Conservation (phyloP, 305 asterid species). For the Andrographis paniculata region DNA sequence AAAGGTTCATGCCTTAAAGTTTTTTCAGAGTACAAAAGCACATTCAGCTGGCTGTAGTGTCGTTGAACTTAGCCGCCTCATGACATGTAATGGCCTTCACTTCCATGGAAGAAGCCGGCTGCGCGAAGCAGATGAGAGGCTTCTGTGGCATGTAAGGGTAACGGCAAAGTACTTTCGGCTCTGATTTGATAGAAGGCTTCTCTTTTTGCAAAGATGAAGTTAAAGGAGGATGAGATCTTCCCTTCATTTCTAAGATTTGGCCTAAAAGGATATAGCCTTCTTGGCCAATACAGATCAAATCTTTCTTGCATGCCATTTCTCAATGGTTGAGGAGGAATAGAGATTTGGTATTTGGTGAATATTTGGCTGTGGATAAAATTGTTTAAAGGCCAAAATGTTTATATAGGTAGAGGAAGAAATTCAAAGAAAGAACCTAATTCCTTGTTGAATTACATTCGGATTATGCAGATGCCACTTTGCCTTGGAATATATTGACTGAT, state of each 20-base stretch:
- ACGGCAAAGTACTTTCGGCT: conserved; percentile 4
- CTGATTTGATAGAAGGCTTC: not conserved
- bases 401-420: not conserved
- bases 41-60: not conserved
- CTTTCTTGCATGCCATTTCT: conserved; percentile 2
- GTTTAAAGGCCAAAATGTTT: not conserved
- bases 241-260: not conserved
- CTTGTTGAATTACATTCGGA: not conserved
- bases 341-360: not conserved
- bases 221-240: not conserved
- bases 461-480: not conserved
- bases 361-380: not conserved
- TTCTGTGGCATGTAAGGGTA: conserved; percentile 13
- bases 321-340: not conserved
- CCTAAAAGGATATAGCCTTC: conserved; percentile 4
- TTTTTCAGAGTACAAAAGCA: not conserved
- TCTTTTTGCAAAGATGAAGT: not conserved
- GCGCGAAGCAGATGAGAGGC: conserved; percentile 7
- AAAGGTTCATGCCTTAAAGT: not conserved
- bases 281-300: conserved; percentile 8
- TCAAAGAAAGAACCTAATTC: not conserved
- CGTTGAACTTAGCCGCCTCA: not conserved
- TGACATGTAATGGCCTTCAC: not conserved
- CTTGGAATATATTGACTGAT: not conserved
- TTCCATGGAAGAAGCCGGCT: conserved; percentile 5